Evolutionary conservation across 2,329 filamentous ascomycete species (phyloP).

Genomic region (Colletotrichum higginsianum): DNA sequence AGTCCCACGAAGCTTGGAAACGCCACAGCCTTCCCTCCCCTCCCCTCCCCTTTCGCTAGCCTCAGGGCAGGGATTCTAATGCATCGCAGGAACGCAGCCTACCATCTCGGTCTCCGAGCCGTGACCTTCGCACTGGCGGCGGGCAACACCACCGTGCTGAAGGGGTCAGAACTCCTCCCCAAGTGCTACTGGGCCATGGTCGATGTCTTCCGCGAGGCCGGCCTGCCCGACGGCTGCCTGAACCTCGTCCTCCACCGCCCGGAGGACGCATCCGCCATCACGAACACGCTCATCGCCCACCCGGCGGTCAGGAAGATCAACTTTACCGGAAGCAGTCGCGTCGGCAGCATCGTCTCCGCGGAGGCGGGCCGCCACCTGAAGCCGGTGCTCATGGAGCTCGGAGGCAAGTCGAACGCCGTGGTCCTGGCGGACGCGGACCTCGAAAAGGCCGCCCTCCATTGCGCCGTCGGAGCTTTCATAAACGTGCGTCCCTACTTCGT

Average conservation of each 20-base stretch:
- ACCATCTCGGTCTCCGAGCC: conserved; percentile 46
- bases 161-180: conserved; percentile 53
- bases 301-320: conserved; percentile 57
- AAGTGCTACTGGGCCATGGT: conserved; percentile 51
- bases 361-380: conserved; percentile 58
- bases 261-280: conserved; percentile 52
- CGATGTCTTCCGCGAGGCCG: conserved; percentile 56
- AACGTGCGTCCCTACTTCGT: neutral
- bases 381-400: conserved; percentile 63
- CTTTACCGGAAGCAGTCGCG: conserved; percentile 60
- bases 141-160: conserved; percentile 49
- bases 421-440: conserved; percentile 62
- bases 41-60: too few species aligned
- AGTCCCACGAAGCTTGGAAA: conserved; percentile 4
- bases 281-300: conserved; percentile 54
- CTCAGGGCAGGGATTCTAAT: neutral
- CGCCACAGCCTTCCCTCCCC: too few species aligned
- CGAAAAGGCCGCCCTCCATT: conserved; percentile 54
- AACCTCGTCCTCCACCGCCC: conserved; percentile 55
- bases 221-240: conserved; percentile 57
- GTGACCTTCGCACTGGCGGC: conserved; percentile 43
- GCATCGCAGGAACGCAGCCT: conserved; percentile 46
- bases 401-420: conserved; percentile 61
- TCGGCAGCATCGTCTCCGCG: conserved; percentile 58
- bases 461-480: conserved; percentile 45